Percentiles rank a stretch among this genome's conserved stretches.
Evolutionary conservation across 768 basidiomycete species (phyloP).

Genomic region (Cystofilobasidium bisporidii): DNA sequence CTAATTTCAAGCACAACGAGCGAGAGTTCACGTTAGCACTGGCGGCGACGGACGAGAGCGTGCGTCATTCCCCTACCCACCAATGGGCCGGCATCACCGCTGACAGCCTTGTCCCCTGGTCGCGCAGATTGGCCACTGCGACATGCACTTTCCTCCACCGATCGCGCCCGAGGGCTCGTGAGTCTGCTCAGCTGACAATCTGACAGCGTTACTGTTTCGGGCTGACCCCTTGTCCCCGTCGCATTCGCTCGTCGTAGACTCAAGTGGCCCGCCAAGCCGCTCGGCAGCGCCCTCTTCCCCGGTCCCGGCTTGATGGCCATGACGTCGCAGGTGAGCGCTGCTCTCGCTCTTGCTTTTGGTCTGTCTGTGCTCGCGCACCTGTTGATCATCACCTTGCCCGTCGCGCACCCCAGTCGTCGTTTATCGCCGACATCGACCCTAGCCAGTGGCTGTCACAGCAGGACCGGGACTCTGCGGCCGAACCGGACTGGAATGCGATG

Average conservation of each 20-base stretch:
- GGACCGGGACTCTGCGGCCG: neutral
- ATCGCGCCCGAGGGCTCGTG: neutral
- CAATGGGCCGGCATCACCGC: too few relatives aligned
- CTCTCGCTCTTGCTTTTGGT: too few relatives aligned
- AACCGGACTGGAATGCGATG: neutral
- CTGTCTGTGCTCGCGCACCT: too few relatives aligned
- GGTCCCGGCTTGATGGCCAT: neutral
- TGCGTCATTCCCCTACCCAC: neutral
- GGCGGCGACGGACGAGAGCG: neutral
- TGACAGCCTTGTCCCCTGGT: neutral
- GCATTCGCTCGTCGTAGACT: neutral
- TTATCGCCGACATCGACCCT: neutral
- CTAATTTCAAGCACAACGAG: neutral
- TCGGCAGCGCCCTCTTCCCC: neutral
- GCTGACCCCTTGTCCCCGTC: neutral
- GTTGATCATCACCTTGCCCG: too few relatives aligned
- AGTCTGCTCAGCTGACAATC: neutral
- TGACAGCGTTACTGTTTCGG: neutral
- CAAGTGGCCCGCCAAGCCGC: neutral
- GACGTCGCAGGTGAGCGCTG: neutral
- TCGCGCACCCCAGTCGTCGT: neutral
- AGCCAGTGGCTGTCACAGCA: neutral
- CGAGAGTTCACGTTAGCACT: neutral
- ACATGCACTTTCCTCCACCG: conserved; percentile 1
- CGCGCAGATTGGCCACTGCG: conserved; percentile 1